Conservation (phyloP, 164 flowering plant species). For the Piper longum region DNA sequence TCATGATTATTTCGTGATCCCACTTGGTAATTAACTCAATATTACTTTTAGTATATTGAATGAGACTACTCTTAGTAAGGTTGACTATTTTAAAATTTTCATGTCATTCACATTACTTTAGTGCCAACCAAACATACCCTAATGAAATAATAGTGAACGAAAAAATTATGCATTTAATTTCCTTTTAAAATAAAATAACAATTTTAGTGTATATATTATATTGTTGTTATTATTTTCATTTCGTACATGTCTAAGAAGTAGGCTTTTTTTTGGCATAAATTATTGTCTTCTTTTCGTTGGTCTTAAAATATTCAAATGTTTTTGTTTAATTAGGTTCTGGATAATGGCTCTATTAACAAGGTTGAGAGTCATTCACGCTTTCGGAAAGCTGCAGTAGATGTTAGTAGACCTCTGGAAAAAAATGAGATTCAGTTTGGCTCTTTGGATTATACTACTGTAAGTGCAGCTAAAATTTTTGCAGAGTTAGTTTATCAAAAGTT, state of each 20-base stretch:
- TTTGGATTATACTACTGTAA: constrained; percentile 24
- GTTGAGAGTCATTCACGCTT: constrained; percentile 49
- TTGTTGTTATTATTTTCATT: too few species aligned
- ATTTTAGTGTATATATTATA: too few species aligned
- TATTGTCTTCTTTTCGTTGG: not conserved
- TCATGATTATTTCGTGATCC: too few species aligned
- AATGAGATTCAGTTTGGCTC: constrained; percentile 46
- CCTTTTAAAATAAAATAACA: too few species aligned
- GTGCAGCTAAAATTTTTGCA: constrained; percentile 2
- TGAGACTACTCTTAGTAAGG: too few species aligned
- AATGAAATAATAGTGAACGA: too few species aligned
- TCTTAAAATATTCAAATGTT: not conserved
- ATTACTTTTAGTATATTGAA: too few species aligned
- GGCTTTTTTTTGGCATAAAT: not conserved
- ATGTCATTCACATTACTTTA: too few species aligned
- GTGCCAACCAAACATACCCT: too few species aligned
- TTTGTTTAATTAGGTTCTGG: constrained; percentile 25
- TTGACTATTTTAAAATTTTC: too few species aligned
- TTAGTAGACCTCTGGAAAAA: constrained; percentile 19
- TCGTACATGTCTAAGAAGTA: not conserved
- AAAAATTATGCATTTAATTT: not conserved
- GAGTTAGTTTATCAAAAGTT: not conserved
- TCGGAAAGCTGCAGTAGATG: constrained; percentile 17
- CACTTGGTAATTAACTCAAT: too few species aligned
- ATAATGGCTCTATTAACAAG: constrained; percentile 85